These are phyloP conservation scores for Nephelium lappaceum DNA, from an alignment of 345 rosid species.

Conservation along the genomic window DNA sequence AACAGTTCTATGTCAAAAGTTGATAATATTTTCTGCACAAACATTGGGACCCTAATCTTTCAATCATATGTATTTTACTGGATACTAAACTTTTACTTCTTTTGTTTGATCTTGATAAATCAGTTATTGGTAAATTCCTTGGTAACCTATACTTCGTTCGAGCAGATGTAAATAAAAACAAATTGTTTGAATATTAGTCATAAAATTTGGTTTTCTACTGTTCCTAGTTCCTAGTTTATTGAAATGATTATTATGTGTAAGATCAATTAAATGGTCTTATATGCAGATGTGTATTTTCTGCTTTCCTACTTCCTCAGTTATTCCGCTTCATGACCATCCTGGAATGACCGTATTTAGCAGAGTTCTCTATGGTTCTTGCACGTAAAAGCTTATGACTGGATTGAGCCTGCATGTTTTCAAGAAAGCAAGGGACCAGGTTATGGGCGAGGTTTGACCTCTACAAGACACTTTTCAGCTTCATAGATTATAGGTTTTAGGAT, in stretches of 20 bases:
- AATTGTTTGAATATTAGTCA: background rate
- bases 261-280: conserved; percentile 17
- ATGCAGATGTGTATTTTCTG: conserved; percentile 94
- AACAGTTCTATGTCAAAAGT: background rate
- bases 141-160: background rate
- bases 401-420: conserved; percentile 67
- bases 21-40: background rate
- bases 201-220: conserved; percentile 3
- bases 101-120: background rate
- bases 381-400: conserved; percentile 96
- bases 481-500: background rate
- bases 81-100: background rate
- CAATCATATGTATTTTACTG: background rate
- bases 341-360: conserved; percentile 94
- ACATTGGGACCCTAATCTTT: background rate
- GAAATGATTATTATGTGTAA: background rate
- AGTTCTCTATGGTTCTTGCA: conserved; percentile 92
- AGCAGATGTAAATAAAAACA: background rate
- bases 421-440: conserved; percentile 49
- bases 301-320: conserved; percentile 92
- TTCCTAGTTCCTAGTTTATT: conserved; percentile 3
- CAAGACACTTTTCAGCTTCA: conserved; percentile 13
- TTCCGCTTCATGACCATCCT: conserved; percentile 97
- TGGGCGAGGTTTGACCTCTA: conserved; percentile 41
- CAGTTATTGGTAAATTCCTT: background rate